Evolutionary conservation across 2,329 filamentous ascomycete species (phyloP), one percentile per base, ranked within the genome.

Genomic region (Sarocladium kiliense): DNA sequence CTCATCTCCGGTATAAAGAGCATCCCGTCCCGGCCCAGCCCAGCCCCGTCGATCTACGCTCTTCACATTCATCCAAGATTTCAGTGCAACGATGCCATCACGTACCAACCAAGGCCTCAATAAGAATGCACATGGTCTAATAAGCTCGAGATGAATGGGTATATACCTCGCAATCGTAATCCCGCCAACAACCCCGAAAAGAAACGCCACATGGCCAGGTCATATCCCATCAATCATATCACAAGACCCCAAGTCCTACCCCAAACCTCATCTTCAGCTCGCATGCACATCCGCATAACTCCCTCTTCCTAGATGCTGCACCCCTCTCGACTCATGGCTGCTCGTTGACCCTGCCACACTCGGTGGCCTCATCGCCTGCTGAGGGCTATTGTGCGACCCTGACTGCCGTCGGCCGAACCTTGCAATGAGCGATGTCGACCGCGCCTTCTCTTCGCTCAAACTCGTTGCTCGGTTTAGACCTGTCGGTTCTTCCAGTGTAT

Each of bases 401-500:
- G 34, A 54, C 14, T 59, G 59, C 58, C 64, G 66, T 30, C 68
- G 68, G 32, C 7, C 67, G 67, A 58, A 75, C 66, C 37, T 65
- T 67, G 26, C 55, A 39, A 74, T 63, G 21, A 37, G 19, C 4
- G 68, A 66, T 10, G 60, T 61, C 3, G 65, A 64, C 54, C 64
- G 68, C 58, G 64, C 67, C 60, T 64, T 68, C 55, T 76, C 73
- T 53, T 63, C 65, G 53, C 64, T 69, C 51, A 69, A 51, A 6
- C 65, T 59, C 54, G 60, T 67, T 30, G 64, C 65, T 18, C 68
- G 61, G 69, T 66, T 9, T 61, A 65, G 19, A 59, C 62, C 50
- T 12, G 56, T 58, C 10, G 65, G 63, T 23, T 76, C 75, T 45
- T 70, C 68, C n/a, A 81, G 60, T 23, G 76, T 74, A 50, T 66